Base-by-base conservation (phyloP, 2,329 filamentous ascomycete species). In the Aspergillus arachidicola region DNA sequence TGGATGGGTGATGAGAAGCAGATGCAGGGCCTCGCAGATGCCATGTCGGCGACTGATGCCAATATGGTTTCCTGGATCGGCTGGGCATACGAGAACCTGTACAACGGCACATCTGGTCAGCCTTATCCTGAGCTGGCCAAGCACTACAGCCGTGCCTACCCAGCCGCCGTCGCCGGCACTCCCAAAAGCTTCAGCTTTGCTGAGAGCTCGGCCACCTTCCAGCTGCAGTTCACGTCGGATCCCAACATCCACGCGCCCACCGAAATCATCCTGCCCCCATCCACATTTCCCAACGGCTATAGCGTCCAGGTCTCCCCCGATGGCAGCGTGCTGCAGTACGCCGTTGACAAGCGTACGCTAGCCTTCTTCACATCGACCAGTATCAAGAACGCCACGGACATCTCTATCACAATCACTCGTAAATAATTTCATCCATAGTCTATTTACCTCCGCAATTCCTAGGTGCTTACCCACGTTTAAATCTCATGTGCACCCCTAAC, bases 1-100 rank as follows among this genome's bases (percentile, higher is more conserved):
- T 66, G 64, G 64, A 64, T 64, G 62, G 62, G 64, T 30, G 62
- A 66, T 41, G 62, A 62, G 32, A 64, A 62, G 57, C 58, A 64
- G 48, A 64, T 66, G 64, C 62, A 66, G 43, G 51, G 38, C 23
- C 53, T 66, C 3, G 43, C 62, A 36, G 62, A 66, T 26, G 64
- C 64, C 53, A 66, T 66, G 64, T 32, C 53, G n/a, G 64, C 64
- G 28, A 66, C 63, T 11, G 63, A 65, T 26, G 60, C 45, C 50
- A 57, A 55, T 32, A 65, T 65, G 63, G 60, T 65, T 51, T 65
- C 63, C 38, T 65, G 63, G 63, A 65, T 65, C 23, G 63, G 63
- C 46, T 65, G 63, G 63, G 60, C 63, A 9, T 65, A 65, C 23
- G 63, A 65, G 41, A 63, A 65, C 32, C 41, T 65, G 34, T 65